Evolutionary conservation across 2,329 filamentous ascomycete species (phyloP), one percentile per base, ranked within the genome.

Genomic region (Trichoderma hamatum): DNA sequence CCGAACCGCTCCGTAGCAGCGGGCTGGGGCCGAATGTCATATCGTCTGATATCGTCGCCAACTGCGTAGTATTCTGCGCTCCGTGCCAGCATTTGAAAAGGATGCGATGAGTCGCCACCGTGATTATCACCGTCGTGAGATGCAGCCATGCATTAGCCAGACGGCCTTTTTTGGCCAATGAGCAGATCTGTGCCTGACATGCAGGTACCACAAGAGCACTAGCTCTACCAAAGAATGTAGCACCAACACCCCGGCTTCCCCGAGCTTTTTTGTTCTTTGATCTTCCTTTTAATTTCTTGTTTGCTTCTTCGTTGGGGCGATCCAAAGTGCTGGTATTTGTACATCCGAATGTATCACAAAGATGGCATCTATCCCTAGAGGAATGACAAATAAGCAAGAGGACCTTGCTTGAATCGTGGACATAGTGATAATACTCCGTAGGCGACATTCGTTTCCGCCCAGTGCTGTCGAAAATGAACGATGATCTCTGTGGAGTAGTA

Each of bases 61-160:
- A 56, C 52, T 13, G 30, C 34, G 62, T 55, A 46, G 63, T 32
- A 59, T 32, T 59, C 16, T 39, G 43, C 26, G n/a, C 54, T 39
- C 10, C 54, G 43, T 28, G 19, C 54, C 54, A 55, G 36, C 32
- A 43, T 5, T 16, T 13, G 28, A 39, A 52, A 46, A 65, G 62
- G 34, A 65, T 43, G 62, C 51, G 21, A 66, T 59, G n/a, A 59
- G 63, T 67, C 63, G 54, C 63, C 63, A 67, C 63, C 39, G 34
- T 39, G 21, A 43, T 16, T 19, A 59, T 59, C 34, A 28, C 34
- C 56, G 54, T 59, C 30, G 54, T 13, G 63, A 36, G 54, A 67
- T 67, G 63, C 63, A 51, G 63, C 39, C 63, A 46, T 67, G 54
- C 63, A 51, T 67, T 67, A 66, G 63, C 39, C 56, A 21, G 55